phyloP scores from a whole-genome alignment of 2,329 filamentous ascomycete species.

The Furcasterigmium furcatum region DNA sequence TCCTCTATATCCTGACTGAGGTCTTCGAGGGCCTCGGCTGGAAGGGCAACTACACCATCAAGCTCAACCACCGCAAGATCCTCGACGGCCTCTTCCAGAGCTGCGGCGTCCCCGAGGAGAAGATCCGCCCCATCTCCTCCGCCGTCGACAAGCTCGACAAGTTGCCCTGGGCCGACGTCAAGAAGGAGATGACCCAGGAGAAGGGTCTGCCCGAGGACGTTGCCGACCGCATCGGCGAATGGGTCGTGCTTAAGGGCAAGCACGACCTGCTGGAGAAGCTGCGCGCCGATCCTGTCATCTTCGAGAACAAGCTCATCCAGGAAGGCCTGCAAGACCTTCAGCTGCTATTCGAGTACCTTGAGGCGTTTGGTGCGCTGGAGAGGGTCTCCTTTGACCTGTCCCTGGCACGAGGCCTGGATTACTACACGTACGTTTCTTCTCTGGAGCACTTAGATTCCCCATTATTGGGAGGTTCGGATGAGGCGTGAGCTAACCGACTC shows the following conservation, averaged over 20 bases:
- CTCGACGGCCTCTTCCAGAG: constrained; percentile 90
- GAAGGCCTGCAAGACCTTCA: constrained; percentile 79
- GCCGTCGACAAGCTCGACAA: constrained; percentile 98
- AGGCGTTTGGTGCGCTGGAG: constrained; percentile 69
- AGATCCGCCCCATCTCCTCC: constrained; percentile 85
- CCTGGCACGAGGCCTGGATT: constrained; percentile 85
- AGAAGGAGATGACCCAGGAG: constrained; percentile 88
- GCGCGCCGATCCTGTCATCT: constrained; percentile 63
- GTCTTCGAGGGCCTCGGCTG: constrained; percentile 80
- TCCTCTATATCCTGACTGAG: constrained; percentile 79
- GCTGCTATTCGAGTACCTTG: constrained; percentile 77
- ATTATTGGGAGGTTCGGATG: no score
- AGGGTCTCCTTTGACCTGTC: constrained; percentile 86
- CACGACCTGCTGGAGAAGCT: constrained; percentile 71
- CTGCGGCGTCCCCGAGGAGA: constrained; percentile 81
- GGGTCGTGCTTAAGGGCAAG: constrained; percentile 74
- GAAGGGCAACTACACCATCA: constrained; percentile 76
- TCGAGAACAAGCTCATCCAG: constrained; percentile 71
- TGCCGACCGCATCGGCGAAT: constrained; percentile 85
- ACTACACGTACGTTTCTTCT: constrained; percentile 43
- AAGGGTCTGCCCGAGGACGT: constrained; percentile 76
- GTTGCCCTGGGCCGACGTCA: constrained; percentile 83
- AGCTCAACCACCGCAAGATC: constrained; percentile 92
- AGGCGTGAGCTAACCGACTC: constrained; percentile 57
- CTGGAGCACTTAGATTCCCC: no score